These are phyloP conservation scores for Brachypodium distachyon DNA, from an alignment of 202 grass and related monocot species.

Conservation along the genomic window DNA sequence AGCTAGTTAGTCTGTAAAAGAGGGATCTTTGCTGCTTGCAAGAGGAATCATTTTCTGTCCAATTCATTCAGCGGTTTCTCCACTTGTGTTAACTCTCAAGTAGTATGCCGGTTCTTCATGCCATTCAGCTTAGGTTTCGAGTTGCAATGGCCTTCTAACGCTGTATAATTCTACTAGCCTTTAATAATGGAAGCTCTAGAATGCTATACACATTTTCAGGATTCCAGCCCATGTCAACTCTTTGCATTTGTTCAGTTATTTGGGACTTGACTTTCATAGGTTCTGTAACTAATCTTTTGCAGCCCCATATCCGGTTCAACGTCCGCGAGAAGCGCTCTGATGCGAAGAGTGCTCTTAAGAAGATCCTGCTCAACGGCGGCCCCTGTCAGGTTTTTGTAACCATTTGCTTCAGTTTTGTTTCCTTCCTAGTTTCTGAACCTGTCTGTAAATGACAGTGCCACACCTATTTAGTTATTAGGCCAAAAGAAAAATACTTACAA, in stretches of 20 bases:
- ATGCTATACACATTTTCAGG: background rate
- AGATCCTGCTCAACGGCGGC: conserved; percentile 54
- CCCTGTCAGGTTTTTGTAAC: conserved; percentile 14
- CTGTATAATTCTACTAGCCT: background rate
- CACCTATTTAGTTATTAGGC: background rate
- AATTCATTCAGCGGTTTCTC: background rate
- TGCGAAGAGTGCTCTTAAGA: conserved; percentile 61
- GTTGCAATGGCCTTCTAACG: background rate
- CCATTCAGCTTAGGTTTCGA: background rate
- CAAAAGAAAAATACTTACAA: background rate
- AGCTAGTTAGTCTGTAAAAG: background rate
- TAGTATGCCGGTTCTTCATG: background rate
- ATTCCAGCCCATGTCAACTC: too few relatives aligned
- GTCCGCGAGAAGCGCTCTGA: conserved; percentile 64
- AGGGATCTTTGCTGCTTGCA: background rate
- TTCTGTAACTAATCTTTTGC: background rate
- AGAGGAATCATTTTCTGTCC: background rate
- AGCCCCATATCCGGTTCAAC: conserved; percentile 45
- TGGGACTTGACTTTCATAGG: background rate
- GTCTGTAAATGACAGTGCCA: background rate
- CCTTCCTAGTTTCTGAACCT: background rate
- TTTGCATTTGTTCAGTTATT: background rate
- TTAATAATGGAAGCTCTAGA: background rate
- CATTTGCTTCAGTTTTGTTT: background rate
- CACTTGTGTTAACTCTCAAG: background rate